Conservation (phyloP, 805 yeast species). For the Cyberlindnera americana region DNA sequence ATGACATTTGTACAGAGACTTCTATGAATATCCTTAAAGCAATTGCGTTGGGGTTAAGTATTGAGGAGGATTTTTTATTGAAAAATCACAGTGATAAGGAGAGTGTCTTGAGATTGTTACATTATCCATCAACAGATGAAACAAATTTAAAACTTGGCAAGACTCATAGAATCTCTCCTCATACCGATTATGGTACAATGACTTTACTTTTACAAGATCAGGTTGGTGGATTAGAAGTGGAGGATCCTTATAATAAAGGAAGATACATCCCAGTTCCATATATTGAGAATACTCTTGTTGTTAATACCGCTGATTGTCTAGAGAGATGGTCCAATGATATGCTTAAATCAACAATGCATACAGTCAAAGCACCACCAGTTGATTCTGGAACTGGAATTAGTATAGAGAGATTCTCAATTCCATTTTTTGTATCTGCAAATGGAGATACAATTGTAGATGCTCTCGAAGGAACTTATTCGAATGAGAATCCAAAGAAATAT, state of each 20-base stretch:
- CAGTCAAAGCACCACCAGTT: slow-evolving; percentile 11
- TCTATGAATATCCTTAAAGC: slow-evolving; percentile 17
- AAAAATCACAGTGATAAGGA: slow-evolving; percentile 8
- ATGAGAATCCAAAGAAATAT: slow-evolving; percentile 23
- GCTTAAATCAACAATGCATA: slow-evolving; percentile 6
- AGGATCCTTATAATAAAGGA: slow-evolving; percentile 6
- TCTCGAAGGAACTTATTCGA: slow-evolving; percentile 22
- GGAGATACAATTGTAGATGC: slow-evolving; percentile 15
- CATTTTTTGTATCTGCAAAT: slow-evolving; percentile 4
- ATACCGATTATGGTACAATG: slow-evolving; percentile 7
- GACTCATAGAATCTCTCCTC: slow-evolving; percentile 3
- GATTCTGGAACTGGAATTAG: slow-evolving; percentile 10
- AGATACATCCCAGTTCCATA: slow-evolving; percentile 4
- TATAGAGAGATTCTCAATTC: slow-evolving; percentile 9
- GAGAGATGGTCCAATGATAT: slow-evolving; percentile 7
- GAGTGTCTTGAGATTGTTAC: not conserved
- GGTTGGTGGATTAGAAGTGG: slow-evolving; percentile 14
- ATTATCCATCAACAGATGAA: slow-evolving; percentile 4
- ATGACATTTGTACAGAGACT: slow-evolving; percentile 7
- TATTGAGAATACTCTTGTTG: slow-evolving; percentile 4
- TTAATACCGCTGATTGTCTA: slow-evolving; percentile 6
- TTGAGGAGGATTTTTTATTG: slow-evolving; percentile 16
- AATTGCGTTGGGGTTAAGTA: slow-evolving; percentile 19
- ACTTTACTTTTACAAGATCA: slow-evolving; percentile 4
- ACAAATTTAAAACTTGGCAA: not conserved